Evolutionary conservation across 345 rosid species (phyloP).

Genomic region (Syzygium aromaticum): DNA sequence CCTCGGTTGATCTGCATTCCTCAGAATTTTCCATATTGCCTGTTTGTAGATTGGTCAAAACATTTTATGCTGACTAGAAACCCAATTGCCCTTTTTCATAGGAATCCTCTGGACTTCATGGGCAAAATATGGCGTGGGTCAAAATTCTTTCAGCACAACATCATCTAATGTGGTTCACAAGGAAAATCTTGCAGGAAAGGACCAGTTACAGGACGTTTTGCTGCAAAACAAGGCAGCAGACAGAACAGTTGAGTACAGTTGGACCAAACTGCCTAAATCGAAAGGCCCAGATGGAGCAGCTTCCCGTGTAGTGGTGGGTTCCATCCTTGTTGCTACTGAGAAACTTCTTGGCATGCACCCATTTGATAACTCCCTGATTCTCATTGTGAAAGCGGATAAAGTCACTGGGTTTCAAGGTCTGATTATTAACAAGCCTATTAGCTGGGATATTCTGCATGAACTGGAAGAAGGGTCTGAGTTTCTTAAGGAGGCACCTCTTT

Average conservation of each 20-base stretch:
- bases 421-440: conserved; percentile 61
- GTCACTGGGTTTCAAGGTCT: conserved; percentile 62
- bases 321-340: conserved; percentile 61
- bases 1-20: background rate
- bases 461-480: conserved; percentile 39
- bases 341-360: conserved; percentile 37
- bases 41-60: background rate
- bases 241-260: conserved; percentile 8
- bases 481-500: conserved; percentile 59
- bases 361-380: conserved; percentile 56
- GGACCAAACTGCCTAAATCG: conserved; percentile 12
- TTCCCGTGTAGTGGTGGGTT: conserved; percentile 39
- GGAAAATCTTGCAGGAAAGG: conserved; percentile 19
- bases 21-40: background rate
- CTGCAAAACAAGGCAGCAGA: conserved; percentile 27
- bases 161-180: conserved; percentile 3
- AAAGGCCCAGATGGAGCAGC: conserved; percentile 10
- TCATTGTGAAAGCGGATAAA: conserved; percentile 51
- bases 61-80: background rate
- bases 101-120: conserved; percentile 35
- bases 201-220: conserved; percentile 41
- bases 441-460: conserved; percentile 60
- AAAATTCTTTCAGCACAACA: conserved; percentile 12
- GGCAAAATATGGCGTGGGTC: conserved; percentile 24
- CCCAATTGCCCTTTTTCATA: conserved; percentile 3